phyloP scores from a whole-genome alignment of 1,284 basidiomycete genomes.

The Microbotryum violaceum region DNA sequence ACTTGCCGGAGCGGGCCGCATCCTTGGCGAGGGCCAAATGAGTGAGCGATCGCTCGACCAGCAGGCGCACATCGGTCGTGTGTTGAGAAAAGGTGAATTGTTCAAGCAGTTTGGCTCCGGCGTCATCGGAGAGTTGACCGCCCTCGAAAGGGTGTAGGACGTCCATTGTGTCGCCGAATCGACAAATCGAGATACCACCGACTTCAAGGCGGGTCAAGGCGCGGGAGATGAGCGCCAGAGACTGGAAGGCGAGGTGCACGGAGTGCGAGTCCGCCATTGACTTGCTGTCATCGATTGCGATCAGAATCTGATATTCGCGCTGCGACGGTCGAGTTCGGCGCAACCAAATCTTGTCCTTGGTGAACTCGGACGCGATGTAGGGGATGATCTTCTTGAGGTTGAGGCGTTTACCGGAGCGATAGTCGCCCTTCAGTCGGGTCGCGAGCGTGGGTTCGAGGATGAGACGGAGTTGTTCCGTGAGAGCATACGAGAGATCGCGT shows the following conservation, averaged over 20 bases:
- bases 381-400: constrained; percentile 99
- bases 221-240: constrained; percentile 82
- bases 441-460: constrained; percentile 93
- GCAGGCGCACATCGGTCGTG: constrained; percentile 76
- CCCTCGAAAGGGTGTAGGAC: constrained; percentile 77
- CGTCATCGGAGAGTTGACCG: constrained; percentile 65
- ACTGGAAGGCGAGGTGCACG: constrained; percentile 89
- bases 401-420: constrained; percentile 92
- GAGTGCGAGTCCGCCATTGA: constrained; percentile 95
- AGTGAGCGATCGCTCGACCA: constrained; percentile 74
- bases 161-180: constrained; percentile 82
- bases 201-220: constrained; percentile 88
- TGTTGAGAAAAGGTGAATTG: constrained; percentile 86
- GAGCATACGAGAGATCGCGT: constrained; percentile 77
- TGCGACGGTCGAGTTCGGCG: constrained; percentile 86
- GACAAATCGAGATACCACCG: constrained; percentile 84
- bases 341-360: constrained; percentile 99
- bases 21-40: constrained; percentile 67
- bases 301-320: constrained; percentile 90
- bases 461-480: constrained; percentile 93
- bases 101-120: constrained; percentile 69
- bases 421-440: constrained; percentile 92
- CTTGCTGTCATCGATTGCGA: constrained; percentile 90
- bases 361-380: constrained; percentile 98
- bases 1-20: constrained; percentile 54